Evolutionary conservation across 768 basidiomycete species (phyloP).

Genomic region (Cubamyces lactineus): DNA sequence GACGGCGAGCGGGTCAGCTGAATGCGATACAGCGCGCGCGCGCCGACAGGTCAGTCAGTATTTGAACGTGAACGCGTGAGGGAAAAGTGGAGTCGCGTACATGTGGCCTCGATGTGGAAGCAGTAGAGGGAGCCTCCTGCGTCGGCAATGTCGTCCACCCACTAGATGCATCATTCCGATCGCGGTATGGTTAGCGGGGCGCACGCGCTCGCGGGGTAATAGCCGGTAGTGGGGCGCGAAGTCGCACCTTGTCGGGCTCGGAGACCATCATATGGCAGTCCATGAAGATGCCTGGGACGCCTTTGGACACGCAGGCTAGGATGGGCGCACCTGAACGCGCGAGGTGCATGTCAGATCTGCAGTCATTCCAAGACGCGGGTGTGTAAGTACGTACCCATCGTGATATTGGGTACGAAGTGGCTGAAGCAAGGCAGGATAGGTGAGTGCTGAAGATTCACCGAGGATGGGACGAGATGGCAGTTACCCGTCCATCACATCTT

Average conservation of each 20-base stretch:
- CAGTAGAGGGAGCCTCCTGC: conserved; percentile 95
- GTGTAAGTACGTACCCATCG: conserved; percentile 70
- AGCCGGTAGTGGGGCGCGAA: neutral
- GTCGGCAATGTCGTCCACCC: conserved; percentile 94
- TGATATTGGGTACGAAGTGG: conserved; percentile 98
- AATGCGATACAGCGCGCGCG: neutral
- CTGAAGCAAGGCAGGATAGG: conserved; percentile 43
- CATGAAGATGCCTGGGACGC: conserved; percentile 96
- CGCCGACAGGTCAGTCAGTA: neutral
- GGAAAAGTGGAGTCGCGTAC: conserved; percentile 46
- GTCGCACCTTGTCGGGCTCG: conserved; percentile 79
- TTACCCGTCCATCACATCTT: conserved; percentile 99
- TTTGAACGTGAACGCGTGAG: neutral
- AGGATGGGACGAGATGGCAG: conserved; percentile 13
- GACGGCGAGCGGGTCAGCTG: conserved; percentile 74
- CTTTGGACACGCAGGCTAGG: conserved; percentile 80
- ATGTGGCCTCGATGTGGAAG: conserved; percentile 94
- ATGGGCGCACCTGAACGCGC: conserved; percentile 75
- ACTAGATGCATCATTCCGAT: conserved; percentile 51
- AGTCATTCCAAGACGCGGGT: conserved; percentile 3
- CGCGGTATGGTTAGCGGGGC: conserved; percentile 2
- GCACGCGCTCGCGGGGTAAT: neutral
- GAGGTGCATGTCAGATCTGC: conserved; percentile 1
- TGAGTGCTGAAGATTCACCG: neutral
- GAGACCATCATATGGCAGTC: conserved; percentile 99